These are phyloP conservation scores for Eucalyptus guilfoylei DNA, from an alignment of 345 rosid genomes.

Conservation along the genomic window DNA sequence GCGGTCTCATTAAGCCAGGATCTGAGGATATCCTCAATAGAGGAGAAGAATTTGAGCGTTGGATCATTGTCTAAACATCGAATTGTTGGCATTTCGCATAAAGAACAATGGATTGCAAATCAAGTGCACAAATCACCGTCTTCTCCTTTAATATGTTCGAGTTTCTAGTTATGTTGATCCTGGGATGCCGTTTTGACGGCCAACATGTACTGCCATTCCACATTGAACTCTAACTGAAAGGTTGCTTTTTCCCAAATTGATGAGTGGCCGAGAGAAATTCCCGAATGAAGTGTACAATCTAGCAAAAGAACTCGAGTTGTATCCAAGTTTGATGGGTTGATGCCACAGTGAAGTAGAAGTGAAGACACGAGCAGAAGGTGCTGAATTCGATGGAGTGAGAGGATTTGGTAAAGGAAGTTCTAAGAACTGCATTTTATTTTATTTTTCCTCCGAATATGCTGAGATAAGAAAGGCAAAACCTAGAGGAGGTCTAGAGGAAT, in stretches of 20 bases:
- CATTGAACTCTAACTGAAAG: conserved; percentile 3
- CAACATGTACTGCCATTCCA: background rate
- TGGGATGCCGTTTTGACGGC: accelerated
- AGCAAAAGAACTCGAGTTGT: background rate
- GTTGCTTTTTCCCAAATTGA: background rate
- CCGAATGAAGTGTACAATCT: background rate
- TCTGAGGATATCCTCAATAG: accelerated
- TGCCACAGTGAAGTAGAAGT: background rate
- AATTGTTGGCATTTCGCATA: accelerated
- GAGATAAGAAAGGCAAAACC: background rate
- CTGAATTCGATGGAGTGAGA: background rate
- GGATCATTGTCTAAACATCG: accelerated
- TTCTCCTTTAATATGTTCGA: accelerated
- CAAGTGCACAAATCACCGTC: accelerated
- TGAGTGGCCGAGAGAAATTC: background rate
- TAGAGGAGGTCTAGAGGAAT: background rate
- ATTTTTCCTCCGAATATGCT: background rate
- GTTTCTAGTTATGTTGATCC: background rate
- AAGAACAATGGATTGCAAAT: accelerated
- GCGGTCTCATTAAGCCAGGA: accelerated
- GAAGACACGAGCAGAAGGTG: background rate
- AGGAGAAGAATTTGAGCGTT: accelerated
- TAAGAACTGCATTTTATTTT: background rate
- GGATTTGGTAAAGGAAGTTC: background rate
- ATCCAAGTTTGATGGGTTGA: background rate